Percentiles rank a stretch among this genome's conserved stretches.
Conservation (phyloP, 2,329 filamentous ascomycete species). For the Colletotrichum sp. region DNA sequence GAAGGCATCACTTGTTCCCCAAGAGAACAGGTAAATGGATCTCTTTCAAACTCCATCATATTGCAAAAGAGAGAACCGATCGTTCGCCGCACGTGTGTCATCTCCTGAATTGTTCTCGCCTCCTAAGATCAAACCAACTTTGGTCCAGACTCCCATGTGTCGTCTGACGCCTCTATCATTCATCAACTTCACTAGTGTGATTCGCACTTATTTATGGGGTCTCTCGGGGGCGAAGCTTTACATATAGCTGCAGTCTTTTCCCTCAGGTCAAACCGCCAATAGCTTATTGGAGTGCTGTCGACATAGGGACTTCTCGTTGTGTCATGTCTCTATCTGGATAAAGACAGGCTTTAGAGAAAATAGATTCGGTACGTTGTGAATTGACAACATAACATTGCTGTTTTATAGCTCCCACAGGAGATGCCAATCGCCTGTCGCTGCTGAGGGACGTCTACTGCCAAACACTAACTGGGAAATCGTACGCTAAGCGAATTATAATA, state of each 20-base stretch:
- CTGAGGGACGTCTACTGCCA: neutral
- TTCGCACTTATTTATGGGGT: neutral
- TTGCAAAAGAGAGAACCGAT: too few species aligned
- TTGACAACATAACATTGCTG: neutral
- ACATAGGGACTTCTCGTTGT: neutral
- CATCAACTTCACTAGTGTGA: neutral
- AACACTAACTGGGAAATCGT: accelerated
- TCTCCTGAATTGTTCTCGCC: neutral
- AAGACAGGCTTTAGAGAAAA: neutral
- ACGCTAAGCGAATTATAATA: neutral
- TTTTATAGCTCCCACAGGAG: neutral
- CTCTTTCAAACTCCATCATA: too few species aligned
- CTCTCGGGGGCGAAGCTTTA: neutral
- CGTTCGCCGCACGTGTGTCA: neutral
- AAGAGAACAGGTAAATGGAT: neutral
- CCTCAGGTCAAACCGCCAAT: neutral
- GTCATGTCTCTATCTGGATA: neutral
- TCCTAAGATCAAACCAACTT: neutral
- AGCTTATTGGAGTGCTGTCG: neutral
- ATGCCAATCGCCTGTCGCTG: neutral
- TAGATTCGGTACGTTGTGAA: neutral
- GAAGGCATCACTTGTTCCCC: neutral
- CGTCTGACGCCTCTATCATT: neutral
- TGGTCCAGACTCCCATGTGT: neutral
- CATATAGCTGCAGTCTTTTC: neutral